These are phyloP conservation scores for Baeospora myosura DNA, from an alignment of 1,284 basidiomycete species.

Conservation along the genomic window DNA sequence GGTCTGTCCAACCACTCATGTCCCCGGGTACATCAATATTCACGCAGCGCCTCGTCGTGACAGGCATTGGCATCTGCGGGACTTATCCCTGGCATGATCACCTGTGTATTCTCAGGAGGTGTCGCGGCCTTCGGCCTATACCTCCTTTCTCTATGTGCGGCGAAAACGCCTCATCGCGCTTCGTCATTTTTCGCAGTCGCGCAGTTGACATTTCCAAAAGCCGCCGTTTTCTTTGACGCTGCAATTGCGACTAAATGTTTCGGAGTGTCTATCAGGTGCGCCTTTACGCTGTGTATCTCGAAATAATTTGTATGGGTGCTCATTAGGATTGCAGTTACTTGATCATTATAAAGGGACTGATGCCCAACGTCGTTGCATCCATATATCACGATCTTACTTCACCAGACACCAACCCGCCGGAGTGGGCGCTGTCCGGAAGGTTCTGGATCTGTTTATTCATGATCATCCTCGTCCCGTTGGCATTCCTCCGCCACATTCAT, in stretches of 20 bases:
- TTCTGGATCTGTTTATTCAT: constrained; percentile 84
- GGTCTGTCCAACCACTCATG: constrained; percentile 32
- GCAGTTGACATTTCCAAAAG: constrained; percentile 78
- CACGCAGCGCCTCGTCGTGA: constrained; percentile 10
- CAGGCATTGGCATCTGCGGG: constrained; percentile 83
- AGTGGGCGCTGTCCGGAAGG: constrained; percentile 69
- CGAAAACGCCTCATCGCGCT: constrained; percentile 65
- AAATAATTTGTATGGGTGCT: constrained; percentile 7
- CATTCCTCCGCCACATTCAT: constrained; percentile 81
- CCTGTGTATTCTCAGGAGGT: constrained; percentile 80
- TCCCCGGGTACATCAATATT: constrained; percentile 8
- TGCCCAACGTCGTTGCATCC: constrained; percentile 88
- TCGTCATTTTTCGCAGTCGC: constrained; percentile 87
- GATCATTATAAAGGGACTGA: constrained; percentile 90
- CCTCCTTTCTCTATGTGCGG: constrained; percentile 81
- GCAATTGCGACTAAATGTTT: constrained; percentile 97
- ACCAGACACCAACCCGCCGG: constrained; percentile 55
- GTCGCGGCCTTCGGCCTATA: constrained; percentile 86
- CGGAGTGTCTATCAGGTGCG: constrained; percentile 88
- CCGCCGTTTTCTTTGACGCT: constrained; percentile 81
- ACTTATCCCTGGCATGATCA: constrained; percentile 79
- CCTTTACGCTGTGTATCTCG: no score
- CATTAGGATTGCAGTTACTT: constrained; percentile 54
- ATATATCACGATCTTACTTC: constrained; percentile 74
- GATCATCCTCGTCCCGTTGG: constrained; percentile 79